These are phyloP conservation scores for Carex pumila DNA, from an alignment of 176 grass and related monocot genomes.

Conservation along the genomic window DNA sequence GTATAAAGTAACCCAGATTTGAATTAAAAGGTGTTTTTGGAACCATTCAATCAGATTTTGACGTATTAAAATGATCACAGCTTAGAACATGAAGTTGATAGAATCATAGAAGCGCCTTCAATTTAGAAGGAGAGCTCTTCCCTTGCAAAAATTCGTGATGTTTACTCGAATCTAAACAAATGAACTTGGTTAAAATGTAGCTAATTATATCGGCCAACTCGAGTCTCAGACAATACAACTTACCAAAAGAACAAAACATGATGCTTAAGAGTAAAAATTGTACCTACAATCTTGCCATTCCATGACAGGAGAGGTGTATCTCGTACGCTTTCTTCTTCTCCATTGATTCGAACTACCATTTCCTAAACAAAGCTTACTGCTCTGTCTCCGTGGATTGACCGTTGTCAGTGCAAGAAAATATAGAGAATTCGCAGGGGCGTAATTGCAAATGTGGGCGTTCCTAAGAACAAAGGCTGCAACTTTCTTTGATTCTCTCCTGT, in stretches of 20 bases:
- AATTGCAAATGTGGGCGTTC: neutral
- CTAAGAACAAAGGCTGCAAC: neutral
- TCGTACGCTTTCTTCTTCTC: constrained; percentile 8
- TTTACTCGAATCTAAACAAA: neutral
- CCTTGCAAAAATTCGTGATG: neutral
- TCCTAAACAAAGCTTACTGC: constrained; percentile 1
- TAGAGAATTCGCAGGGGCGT: neutral
- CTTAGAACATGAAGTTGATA: neutral
- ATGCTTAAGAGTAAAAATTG: neutral
- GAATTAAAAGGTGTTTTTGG: neutral
- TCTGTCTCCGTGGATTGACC: neutral
- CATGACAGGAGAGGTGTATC: constrained; percentile 23
- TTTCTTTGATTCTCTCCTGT: neutral
- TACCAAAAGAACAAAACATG: neutral
- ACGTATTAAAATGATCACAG: neutral
- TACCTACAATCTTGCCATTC: constrained; percentile 46
- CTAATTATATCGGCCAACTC: neutral
- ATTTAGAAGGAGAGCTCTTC: neutral
- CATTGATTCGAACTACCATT: neutral
- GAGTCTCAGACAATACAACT: neutral
- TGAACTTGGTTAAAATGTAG: neutral
- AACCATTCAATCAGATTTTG: neutral
- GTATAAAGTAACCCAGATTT: too few relatives aligned
- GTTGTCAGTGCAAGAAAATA: neutral
- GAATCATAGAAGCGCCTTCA: neutral